Conservation (phyloP, 768 basidiomycete genomes). For the Rhodotorula babjevae region DNA sequence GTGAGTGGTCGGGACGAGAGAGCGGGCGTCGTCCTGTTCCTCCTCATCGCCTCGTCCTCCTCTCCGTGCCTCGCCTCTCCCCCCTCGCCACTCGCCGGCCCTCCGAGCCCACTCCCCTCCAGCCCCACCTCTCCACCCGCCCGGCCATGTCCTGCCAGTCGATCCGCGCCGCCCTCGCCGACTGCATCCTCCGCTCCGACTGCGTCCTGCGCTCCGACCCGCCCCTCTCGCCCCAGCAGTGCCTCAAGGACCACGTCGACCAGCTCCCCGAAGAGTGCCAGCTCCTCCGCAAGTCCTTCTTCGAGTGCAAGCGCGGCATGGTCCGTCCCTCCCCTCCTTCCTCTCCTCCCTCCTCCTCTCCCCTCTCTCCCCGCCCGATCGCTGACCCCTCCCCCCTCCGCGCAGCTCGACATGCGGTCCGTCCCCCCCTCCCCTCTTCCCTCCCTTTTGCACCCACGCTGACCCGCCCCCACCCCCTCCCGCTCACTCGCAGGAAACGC, state of each 20-base stretch:
- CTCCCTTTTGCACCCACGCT: neutral
- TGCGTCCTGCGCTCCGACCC: slow-evolving; percentile 72
- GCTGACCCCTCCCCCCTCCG: neutral
- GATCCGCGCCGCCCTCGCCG: slow-evolving; percentile 70
- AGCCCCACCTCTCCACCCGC: too few relatives aligned
- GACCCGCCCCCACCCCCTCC: neutral
- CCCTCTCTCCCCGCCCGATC: too few relatives aligned
- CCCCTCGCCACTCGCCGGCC: too few relatives aligned
- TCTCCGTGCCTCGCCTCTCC: too few relatives aligned
- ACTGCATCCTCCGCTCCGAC: slow-evolving; percentile 76
- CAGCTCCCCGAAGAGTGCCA: slow-evolving; percentile 78
- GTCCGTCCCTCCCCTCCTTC: slow-evolving; percentile 5
- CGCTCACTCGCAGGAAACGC: slow-evolving; percentile 26
- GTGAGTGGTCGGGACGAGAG: too few relatives aligned
- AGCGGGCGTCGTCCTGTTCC: too few relatives aligned
- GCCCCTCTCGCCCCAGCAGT: slow-evolving; percentile 62
- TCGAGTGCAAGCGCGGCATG: slow-evolving; percentile 75
- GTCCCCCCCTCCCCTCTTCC: neutral
- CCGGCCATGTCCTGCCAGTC: slow-evolving; percentile 60
- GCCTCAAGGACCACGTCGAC: slow-evolving; percentile 66
- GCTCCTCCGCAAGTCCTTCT: slow-evolving; percentile 70
- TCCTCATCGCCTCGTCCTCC: too few relatives aligned
- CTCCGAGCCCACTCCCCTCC: too few relatives aligned
- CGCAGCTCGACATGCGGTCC: slow-evolving; percentile 39
- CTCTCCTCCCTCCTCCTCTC: neutral